Percentiles rank a stretch among this genome's conserved stretches.
These are phyloP conservation scores for Phyllosticta ampelicida DNA, from an alignment of 2,329 filamentous ascomycete genomes.

Conservation along the genomic window DNA sequence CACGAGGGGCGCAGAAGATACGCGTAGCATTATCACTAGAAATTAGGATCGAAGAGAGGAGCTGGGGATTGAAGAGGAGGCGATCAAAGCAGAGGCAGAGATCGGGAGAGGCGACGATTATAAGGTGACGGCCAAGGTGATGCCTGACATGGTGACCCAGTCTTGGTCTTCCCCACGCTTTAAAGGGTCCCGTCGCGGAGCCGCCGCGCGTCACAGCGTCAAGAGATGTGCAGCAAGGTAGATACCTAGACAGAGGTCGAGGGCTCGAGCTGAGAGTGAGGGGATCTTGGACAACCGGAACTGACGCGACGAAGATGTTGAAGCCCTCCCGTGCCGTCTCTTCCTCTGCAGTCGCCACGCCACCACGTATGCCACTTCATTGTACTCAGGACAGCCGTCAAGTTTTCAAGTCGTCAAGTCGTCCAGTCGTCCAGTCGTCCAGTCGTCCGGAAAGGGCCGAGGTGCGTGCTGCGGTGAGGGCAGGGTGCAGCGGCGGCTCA, in stretches of 20 bases:
- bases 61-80: too few species aligned
- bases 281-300: too few species aligned
- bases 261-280: background rate
- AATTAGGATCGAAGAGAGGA: too few species aligned
- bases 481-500: too few species aligned
- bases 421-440: too few species aligned
- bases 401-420: too few species aligned
- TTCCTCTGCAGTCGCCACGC: background rate
- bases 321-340: background rate
- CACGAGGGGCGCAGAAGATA: background rate
- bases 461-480: background rate
- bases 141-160: background rate
- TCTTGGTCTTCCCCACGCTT: background rate
- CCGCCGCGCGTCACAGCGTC: background rate
- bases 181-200: background rate
- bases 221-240: background rate
- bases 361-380: background rate
- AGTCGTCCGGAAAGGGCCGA: background rate
- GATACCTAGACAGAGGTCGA: background rate
- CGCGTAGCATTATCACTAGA: background rate
- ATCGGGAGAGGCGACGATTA: background rate
- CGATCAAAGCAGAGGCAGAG: background rate
- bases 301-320: background rate
- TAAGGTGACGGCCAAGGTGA: background rate
- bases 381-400: too few species aligned